Conservation (phyloP, 176 grass and related monocot species). For the Aegilops bicornis region DNA sequence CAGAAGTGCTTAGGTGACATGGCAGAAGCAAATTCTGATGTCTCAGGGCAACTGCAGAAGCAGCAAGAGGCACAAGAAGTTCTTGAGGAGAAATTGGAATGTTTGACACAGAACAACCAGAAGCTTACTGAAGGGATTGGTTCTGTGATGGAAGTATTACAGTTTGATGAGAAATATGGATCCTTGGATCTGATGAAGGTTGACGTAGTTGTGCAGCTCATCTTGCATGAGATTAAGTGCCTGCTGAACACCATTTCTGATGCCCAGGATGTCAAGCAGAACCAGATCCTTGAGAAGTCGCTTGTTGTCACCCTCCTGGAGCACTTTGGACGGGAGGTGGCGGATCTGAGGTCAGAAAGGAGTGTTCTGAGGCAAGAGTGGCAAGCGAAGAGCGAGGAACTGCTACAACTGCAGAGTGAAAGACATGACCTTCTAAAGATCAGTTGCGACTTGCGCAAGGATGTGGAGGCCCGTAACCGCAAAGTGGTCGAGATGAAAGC, state of each 20-base stretch:
- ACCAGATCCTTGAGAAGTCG: constrained; percentile 85
- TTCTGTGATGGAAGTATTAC: constrained; percentile 64
- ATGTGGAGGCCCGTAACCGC: constrained; percentile 54
- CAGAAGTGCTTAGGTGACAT: constrained; percentile 68
- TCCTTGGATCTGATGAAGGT: constrained; percentile 73
- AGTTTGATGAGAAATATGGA: constrained; percentile 78
- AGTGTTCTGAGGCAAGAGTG: constrained; percentile 60
- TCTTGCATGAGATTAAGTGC: constrained; percentile 81
- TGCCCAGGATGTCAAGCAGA: constrained; percentile 80
- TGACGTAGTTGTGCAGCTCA: constrained; percentile 89
- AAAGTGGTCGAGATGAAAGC: constrained; percentile 61
- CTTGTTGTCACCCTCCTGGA: constrained; percentile 85
- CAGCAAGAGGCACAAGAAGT: constrained; percentile 36
- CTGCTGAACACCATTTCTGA: constrained; percentile 75
- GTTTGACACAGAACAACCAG: constrained; percentile 49
- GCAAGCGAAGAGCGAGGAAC: constrained; percentile 52
- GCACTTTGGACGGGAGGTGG: constrained; percentile 85
- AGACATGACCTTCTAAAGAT: constrained; percentile 48
- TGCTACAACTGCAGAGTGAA: constrained; percentile 47
- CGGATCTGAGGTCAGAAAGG: constrained; percentile 79
- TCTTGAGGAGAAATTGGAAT: constrained; percentile 39
- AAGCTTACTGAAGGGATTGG: constrained; percentile 58
- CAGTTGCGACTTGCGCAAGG: constrained; percentile 49
- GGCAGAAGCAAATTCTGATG: constrained; percentile 55
- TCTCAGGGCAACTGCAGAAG: constrained; percentile 31